Base-by-base conservation (phyloP, 805 yeast species). In the Schwanniomyces polymorphus region DNA sequence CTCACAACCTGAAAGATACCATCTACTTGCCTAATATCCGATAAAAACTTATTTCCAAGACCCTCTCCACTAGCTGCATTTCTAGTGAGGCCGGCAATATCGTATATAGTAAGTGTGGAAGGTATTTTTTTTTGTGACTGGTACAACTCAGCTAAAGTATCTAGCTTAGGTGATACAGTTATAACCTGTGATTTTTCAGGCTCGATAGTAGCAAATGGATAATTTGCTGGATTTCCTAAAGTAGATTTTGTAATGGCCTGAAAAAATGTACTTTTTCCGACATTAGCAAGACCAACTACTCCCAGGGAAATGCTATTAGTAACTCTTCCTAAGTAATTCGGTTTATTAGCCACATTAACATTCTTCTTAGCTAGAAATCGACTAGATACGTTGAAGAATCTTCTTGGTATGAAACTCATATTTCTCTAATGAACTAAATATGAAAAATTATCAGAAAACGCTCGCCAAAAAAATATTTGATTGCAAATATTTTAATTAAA, bases 151-250 rank as follows among this genome's bases (percentile, higher is more conserved):
- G 72, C 68, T 38, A 84, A 71, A 44, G 67, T 72, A 43, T 80
- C 77, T 18, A 85, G 68, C 48, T 78, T 73, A 17, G 64, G 58
- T 10, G 81, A 76, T 48, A 77, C 86, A 42, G 78, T 85, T 7
- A 75, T 58, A 5, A 80, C 79, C 43, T 76, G 66, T 28, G 85
- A 83, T 60, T 84, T 86, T 57, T 81, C 88, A 0, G 90, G 88
- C 46, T 84, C 88, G 46, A 85, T 85, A 7, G 91, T 85, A 8
- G 91, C 91, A 66, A 84, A 85, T 7, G 91, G 90, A 61, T 84
- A 73, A 57, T 73, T 73, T 33, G 76, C 78, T 56, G 51, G 87
- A 71, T 70, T 85, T 63, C 67, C 90, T 78, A 62, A 76, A 7
- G 72, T 73, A 29, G 84, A 79, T 51, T 70, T 75, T 28, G 90